Percentiles rank a stretch among this genome's conserved stretches.
Conservation (phyloP, 2,329 filamentous ascomycete species). For the Trichoderma semiorbis region DNA sequence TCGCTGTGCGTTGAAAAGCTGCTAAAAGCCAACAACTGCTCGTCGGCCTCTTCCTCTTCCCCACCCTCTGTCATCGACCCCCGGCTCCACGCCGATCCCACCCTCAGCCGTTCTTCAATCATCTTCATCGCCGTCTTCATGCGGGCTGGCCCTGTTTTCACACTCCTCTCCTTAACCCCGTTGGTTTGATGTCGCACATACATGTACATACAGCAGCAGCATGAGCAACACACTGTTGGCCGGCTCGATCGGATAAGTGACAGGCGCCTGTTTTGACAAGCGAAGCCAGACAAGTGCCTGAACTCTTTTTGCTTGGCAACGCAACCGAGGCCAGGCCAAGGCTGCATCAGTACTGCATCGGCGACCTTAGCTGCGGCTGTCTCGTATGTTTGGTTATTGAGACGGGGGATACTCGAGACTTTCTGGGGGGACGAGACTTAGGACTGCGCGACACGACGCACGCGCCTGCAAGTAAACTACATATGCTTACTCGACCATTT, state of each 20-base stretch:
- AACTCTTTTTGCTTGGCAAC: background rate
- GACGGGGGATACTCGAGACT: background rate
- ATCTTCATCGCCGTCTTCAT: background rate
- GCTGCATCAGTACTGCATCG: background rate
- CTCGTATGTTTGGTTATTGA: background rate
- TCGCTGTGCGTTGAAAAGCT: background rate
- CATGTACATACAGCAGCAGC: background rate
- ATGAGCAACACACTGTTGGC: conserved; percentile 2
- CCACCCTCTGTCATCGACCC: background rate
- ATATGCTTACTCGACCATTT: background rate
- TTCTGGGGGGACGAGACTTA: background rate
- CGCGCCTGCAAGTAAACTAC: conserved; percentile 3
- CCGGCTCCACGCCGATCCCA: background rate
- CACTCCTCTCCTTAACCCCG: background rate
- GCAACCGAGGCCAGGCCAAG: background rate
- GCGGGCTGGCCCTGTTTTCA: background rate
- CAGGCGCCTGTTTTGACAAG: background rate
- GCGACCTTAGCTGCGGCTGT: background rate
- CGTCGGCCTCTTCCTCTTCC: background rate
- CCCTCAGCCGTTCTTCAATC: background rate
- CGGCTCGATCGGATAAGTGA: conserved; percentile 2
- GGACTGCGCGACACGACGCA: background rate
- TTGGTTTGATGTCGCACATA: background rate
- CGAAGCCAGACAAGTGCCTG: background rate
- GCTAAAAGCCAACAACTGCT: background rate